Evolutionary conservation across 257 asterid genomes (phyloP), one percentile per base, ranked within the genome.

Genomic region (Nicotiana undulata): DNA sequence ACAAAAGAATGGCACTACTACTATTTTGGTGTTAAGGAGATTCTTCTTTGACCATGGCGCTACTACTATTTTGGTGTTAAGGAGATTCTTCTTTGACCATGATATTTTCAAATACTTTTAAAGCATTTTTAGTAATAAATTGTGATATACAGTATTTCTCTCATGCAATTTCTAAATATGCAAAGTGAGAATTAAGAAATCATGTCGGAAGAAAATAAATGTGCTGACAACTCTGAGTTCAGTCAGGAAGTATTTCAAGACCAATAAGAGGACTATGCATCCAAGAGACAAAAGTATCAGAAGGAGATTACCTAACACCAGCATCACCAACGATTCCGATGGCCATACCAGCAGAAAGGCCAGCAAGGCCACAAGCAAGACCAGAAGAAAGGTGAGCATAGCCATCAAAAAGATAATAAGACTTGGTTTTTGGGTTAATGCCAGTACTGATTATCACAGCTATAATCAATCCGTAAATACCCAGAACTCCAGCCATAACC

Each of bases 401-500:
- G 37, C 93, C 93, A 86, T 88, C 92, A 79, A 90, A 90, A 82
- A 88, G 83, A 88, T 90, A 88, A 83, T 88, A 90, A 2, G 93
- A 86, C 87, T 90, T 90, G 53, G 93, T 90, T 90, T 88, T 90
- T 31, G 94, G 94, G 86, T 90, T 90, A 84, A 90, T 88, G 60
- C 92, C 92, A 11, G 94, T 89, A 63, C 92, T 88, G 53, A 89
- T 90, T 37, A 90, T 90, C 64, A 90, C 94, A 82, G 94, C 94
- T 70, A 90, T 90, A 82, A 90, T 90, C 88, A 90, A 81, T 9
- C 94, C 94, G 63, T 90, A 90, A 70, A 90, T 90, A 86, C 94
- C 94, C 81, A 90, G 75, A 46, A 90, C 94, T 84, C 94, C 94
- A 84, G 94, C 94, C 94, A 89, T 90, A 34, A 90, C 94, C 83